Conservation (phyloP, 129 eudicot genomes). For the Ambrosia artemisiifolia region DNA sequence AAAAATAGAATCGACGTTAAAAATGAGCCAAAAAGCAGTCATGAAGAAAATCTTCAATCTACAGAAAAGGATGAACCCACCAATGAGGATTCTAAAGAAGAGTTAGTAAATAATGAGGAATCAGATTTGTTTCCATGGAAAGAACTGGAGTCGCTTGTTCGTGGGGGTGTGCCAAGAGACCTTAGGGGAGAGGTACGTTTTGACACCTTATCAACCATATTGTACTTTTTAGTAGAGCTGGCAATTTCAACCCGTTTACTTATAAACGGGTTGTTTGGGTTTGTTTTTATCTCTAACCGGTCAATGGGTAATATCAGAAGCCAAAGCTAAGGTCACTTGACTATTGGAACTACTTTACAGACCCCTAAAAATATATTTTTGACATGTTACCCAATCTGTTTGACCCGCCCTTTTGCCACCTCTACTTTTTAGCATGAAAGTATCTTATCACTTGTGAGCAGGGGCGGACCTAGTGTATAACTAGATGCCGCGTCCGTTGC, state of each 20-base stretch:
- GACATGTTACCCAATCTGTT: too few species aligned
- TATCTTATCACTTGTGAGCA: too few species aligned
- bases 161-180: conserved; percentile 84
- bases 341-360: too few species aligned
- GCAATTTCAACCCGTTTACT: neutral
- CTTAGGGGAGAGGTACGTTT: conserved; percentile 85
- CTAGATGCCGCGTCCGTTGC: too few species aligned
- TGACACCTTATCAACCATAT: neutral
- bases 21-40: conserved; percentile 13
- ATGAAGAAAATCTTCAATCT: conserved; percentile 30
- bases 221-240: neutral
- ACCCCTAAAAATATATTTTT: too few species aligned
- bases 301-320: neutral
- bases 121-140: conserved; percentile 47
- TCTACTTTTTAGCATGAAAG: too few species aligned
- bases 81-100: conserved; percentile 26
- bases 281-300: neutral
- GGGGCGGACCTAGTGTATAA: too few species aligned
- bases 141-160: conserved; percentile 86
- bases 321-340: neutral
- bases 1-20: conserved; percentile 23
- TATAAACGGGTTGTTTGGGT: neutral
- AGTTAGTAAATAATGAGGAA: conserved; percentile 21
- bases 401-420: too few species aligned
- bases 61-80: conserved; percentile 35